Evolutionary conservation across 495 filamentous ascomycete genomes (phyloP).

Genomic region (Sordaria brevicollis): DNA sequence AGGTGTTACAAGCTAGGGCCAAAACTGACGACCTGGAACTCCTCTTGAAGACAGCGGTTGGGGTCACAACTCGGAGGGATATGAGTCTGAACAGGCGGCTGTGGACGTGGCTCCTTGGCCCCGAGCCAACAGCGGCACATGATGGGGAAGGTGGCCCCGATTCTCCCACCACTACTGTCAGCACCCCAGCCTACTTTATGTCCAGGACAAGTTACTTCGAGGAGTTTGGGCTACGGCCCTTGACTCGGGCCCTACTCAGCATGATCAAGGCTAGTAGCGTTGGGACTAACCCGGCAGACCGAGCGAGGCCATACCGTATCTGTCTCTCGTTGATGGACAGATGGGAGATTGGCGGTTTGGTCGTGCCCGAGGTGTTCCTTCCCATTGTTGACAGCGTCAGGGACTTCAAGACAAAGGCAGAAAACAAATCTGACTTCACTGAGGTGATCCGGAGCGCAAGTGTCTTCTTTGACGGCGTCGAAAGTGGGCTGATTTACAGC

Average conservation of each 20-base stretch:
- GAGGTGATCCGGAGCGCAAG: constrained; percentile 89
- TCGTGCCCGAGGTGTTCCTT: constrained; percentile 80
- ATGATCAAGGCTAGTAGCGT: constrained; percentile 54
- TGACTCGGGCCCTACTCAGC: constrained; percentile 63
- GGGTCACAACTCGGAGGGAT: constrained; percentile 78
- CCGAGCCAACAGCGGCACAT: constrained; percentile 46
- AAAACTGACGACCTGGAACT: constrained; percentile 65
- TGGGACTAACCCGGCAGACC: constrained; percentile 46
- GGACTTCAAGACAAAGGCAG: constrained; percentile 50
- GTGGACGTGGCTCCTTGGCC: constrained; percentile 95
- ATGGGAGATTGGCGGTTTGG: constrained; percentile 87
- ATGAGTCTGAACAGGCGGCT: constrained; percentile 93
- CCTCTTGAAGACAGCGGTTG: constrained; percentile 68
- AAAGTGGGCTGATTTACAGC: constrained; percentile 85
- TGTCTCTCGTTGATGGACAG: constrained; percentile 94
- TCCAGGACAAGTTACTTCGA: constrained; percentile 66
- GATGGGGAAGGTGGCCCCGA: constrained; percentile 36
- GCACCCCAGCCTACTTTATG: constrained; percentile 31
- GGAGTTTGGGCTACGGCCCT: constrained; percentile 59
- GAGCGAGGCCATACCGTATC: constrained; percentile 81
- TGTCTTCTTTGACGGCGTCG: constrained; percentile 94
- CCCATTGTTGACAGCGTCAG: constrained; percentile 73
- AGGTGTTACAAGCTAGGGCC: constrained; percentile 64
- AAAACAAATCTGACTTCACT: constrained; percentile 55
- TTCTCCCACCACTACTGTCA: constrained; percentile 36